Percentiles rank a stretch among this genome's conserved stretches.
These are phyloP conservation scores for Ceratopteris richardii DNA, from an alignment of 75 land plant species.

Conservation along the genomic window DNA sequence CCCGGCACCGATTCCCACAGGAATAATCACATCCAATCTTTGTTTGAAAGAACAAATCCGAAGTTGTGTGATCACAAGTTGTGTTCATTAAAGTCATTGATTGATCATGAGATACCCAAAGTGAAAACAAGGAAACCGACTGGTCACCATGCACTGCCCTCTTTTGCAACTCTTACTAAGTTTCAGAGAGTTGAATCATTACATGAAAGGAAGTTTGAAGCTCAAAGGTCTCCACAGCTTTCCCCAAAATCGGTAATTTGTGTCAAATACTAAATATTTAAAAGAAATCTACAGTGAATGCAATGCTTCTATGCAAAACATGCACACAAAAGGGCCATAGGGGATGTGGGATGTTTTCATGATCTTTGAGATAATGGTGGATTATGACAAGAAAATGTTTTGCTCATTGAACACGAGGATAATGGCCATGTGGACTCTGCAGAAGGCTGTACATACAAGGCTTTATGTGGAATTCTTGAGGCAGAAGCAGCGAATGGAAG, in stretches of 20 bases:
- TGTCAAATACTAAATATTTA: no score
- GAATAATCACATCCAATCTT: not conserved
- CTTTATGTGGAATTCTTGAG: slow-evolving; percentile 27
- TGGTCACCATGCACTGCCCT: slow-evolving; percentile 1
- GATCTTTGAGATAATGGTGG: no score
- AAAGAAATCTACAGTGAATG: no score
- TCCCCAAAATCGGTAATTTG: slow-evolving; percentile 3
- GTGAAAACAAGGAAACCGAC: slow-evolving; percentile 7
- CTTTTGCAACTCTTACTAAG: slow-evolving; percentile 3
- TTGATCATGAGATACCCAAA: not conserved
- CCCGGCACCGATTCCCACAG: not conserved
- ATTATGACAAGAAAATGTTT: no score
- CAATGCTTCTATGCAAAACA: no score
- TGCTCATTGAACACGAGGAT: no score
- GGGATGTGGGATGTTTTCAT: no score
- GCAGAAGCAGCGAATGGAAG: slow-evolving; percentile 28
- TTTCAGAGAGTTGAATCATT: not conserved
- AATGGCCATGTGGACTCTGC: not conserved
- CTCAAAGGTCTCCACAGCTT: slow-evolving; percentile 4
- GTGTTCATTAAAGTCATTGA: slow-evolving; percentile 1
- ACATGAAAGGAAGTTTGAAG: not conserved
- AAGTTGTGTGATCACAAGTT: not conserved
- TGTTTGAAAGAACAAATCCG: not conserved
- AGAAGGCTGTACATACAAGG: slow-evolving; percentile 29
- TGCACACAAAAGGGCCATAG: no score